Base-by-base conservation (phyloP, 106 monocot genomes). In the Vanilla planifolia region DNA sequence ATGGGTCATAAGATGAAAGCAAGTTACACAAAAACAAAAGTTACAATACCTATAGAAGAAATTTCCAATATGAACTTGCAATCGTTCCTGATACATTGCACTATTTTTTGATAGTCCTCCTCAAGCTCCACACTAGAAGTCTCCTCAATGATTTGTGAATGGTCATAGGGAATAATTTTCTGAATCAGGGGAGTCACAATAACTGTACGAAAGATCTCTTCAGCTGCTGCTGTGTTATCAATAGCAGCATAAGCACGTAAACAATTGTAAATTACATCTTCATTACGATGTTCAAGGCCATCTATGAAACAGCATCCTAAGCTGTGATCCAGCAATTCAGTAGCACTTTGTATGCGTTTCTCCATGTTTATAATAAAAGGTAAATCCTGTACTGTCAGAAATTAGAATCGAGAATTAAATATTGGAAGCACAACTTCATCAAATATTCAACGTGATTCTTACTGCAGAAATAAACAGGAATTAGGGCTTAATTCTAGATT, bases 231-330 rank as follows among this genome's bases (percentile, higher is more conserved):
- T 16, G 79, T 91, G 60, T 91, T 91, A 60, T 91, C 90, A 67
- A 87, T 81, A 45, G 96, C 90, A 65, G 96, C 96, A 85, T 91
- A 96, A 56, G 96, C 96, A 50, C 96, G 90, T 32, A 96, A 79
- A 63, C 96, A 96, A 25, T 96, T 96, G 72, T 84, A 91, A 17
- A 96, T 84, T 55, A 81, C 69, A 67, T 79, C 77, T 22, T 75
- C 81, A 72, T 91, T 84, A 59, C 62, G 80, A 64, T 87, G 70
- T 45, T 96, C 79, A 24, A 96, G 57, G 30, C 80, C 91, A 70
- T 86, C 73, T 27, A 76, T 51, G 47, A 90, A 96, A 77, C 96
- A 96, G 39, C 67, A 71, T 51, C 73, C 69, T 51, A 96, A 76
- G 72, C 79, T 96, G 46, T 71, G 69, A 70, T 87, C 84, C 61